A percentile compares a stretch with the other conserved stretches of the same genome.
Conservation (phyloP, 2,329 filamentous ascomycete genomes). For the Orbilia blumenaviensis region DNA sequence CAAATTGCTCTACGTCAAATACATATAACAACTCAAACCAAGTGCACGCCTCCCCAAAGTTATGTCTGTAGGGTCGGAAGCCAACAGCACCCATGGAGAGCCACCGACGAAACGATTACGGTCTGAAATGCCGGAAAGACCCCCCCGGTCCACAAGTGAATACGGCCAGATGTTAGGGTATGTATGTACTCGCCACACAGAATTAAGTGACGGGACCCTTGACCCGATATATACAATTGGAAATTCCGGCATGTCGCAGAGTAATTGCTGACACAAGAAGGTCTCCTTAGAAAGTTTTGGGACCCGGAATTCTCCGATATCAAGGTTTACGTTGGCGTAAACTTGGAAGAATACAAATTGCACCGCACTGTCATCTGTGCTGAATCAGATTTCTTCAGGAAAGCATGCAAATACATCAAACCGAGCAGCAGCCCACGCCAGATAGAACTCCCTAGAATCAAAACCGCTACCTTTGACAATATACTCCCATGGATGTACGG, state of each 20-base stretch:
- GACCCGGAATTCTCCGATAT: constrained; percentile 32
- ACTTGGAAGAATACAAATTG: constrained; percentile 52
- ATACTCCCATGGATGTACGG: constrained; percentile 26
- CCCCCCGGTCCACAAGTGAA: not conserved
- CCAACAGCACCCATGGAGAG: not conserved
- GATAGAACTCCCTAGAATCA: not conserved
- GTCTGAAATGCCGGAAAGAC: not conserved
- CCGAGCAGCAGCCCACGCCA: not conserved
- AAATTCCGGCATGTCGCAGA: too few relatives aligned
- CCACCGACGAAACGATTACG: not conserved
- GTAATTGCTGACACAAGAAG: too few relatives aligned
- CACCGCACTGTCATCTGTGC: constrained; percentile 54
- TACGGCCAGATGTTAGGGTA: not conserved
- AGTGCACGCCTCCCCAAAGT: too few relatives aligned
- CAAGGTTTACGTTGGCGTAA: constrained; percentile 33
- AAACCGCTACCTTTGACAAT: not conserved
- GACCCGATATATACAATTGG: too few relatives aligned
- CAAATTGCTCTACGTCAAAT: too few relatives aligned
- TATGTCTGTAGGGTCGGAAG: not conserved
- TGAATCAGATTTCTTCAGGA: constrained; percentile 54
- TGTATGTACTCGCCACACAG: not conserved
- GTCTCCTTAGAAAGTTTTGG: constrained; percentile 10
- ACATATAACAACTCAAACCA: too few relatives aligned
- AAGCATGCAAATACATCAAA: constrained; percentile 31
- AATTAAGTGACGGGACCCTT: too few relatives aligned